Evolutionary conservation across 2,329 filamentous ascomycete genomes (phyloP).

Genomic region (Claviceps digitariae): DNA sequence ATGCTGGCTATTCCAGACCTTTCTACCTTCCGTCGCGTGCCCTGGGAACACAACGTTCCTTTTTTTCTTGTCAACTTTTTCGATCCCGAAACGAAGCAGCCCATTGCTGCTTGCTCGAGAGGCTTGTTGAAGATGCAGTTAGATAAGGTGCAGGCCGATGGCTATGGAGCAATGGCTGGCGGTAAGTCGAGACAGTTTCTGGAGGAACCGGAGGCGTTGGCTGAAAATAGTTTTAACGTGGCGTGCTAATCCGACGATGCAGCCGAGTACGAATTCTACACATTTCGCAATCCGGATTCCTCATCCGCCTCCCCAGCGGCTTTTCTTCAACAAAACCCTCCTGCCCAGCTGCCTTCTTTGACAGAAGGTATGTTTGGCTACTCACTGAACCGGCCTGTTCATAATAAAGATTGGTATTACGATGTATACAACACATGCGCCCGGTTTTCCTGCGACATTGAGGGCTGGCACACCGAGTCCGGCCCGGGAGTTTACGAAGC

Average conservation of each 20-base stretch:
- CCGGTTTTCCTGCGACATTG: slow-evolving; percentile 66
- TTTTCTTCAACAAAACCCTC: slow-evolving; percentile 61
- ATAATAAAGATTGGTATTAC: slow-evolving; percentile 90
- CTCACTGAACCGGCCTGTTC: slow-evolving; percentile 71
- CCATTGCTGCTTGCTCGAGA: slow-evolving; percentile 66
- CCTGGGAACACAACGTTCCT: slow-evolving; percentile 78
- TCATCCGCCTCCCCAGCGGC: slow-evolving; percentile 50
- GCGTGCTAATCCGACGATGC: neutral
- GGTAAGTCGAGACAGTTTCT: slow-evolving; percentile 38
- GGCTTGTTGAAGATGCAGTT: slow-evolving; percentile 57
- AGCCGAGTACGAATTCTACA: slow-evolving; percentile 95
- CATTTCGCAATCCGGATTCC: slow-evolving; percentile 57
- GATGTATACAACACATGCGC: slow-evolving; percentile 69
- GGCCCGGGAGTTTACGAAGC: slow-evolving; percentile 93
- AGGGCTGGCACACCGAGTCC: slow-evolving; percentile 93
- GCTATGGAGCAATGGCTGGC: slow-evolving; percentile 79
- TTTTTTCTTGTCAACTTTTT: slow-evolving; percentile 77
- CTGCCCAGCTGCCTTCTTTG: slow-evolving; percentile 59
- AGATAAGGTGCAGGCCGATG: slow-evolving; percentile 51
- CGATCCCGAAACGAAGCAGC: slow-evolving; percentile 62
- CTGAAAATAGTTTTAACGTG: too few relatives aligned
- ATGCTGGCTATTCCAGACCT: slow-evolving; percentile 73
- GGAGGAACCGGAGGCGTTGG: too few relatives aligned
- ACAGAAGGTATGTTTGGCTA: slow-evolving; percentile 97
- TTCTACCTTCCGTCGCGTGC: slow-evolving; percentile 65